These are phyloP conservation scores for Xanthoconium stramineum DNA, from an alignment of 768 basidiomycete species.

Conservation along the genomic window DNA sequence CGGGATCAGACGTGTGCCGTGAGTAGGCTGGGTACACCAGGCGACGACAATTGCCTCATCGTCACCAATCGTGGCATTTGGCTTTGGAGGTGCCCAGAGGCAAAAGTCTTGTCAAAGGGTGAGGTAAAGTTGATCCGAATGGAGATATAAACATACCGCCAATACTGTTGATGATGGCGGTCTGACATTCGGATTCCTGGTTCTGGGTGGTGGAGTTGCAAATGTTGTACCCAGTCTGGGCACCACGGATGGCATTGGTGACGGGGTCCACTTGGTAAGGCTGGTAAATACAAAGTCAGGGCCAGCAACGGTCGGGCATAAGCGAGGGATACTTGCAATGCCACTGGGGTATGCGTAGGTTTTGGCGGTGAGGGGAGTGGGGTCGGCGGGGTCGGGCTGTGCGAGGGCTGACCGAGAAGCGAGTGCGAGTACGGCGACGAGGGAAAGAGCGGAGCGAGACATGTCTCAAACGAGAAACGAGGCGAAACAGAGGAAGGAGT, in stretches of 20 bases:
- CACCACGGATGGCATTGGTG: slow-evolving; percentile 46
- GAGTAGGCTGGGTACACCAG: slow-evolving; percentile 65
- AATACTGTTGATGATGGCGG: slow-evolving; percentile 57
- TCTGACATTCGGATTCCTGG: slow-evolving; percentile 66
- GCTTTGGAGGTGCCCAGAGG: slow-evolving; percentile 53
- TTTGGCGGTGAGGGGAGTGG: slow-evolving; percentile 46
- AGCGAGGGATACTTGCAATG: slow-evolving; percentile 32
- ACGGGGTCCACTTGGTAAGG: slow-evolving; percentile 51
- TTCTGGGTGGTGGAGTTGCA: slow-evolving; percentile 69
- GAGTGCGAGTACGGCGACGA: slow-evolving; percentile 31
- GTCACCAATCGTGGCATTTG: slow-evolving; percentile 56
- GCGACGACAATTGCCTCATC: slow-evolving; percentile 68
- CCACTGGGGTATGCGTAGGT: slow-evolving; percentile 40
- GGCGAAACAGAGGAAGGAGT: neutral
- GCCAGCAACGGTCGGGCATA: neutral
- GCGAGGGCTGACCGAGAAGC: slow-evolving; percentile 29
- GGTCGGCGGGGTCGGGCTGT: slow-evolving; percentile 40
- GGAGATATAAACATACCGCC: slow-evolving; percentile 25
- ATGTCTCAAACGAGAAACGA: slow-evolving; percentile 33
- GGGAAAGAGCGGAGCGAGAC: slow-evolving; percentile 49
- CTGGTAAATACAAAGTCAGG: slow-evolving; percentile 24
- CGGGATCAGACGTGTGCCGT: slow-evolving; percentile 72
- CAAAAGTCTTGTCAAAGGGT: slow-evolving; percentile 57
- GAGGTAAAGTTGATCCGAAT: slow-evolving; percentile 21
- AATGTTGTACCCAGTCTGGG: slow-evolving; percentile 60